Base-by-base conservation (phyloP, 1,284 basidiomycete genomes). In the Sparassis latifolia region DNA sequence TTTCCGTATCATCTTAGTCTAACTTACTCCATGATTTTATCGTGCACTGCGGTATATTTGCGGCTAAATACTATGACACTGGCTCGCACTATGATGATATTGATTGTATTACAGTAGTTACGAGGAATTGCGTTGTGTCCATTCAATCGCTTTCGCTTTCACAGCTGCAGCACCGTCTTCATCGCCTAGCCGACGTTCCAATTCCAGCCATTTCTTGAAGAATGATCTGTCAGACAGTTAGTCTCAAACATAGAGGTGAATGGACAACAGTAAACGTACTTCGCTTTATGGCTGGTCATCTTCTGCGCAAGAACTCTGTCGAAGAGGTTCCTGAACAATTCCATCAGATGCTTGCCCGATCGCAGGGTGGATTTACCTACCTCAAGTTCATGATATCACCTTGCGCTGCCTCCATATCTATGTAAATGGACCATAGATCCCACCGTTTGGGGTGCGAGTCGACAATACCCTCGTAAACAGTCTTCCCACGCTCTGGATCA, bases 121-220 rank as follows among this genome's bases (percentile, higher is more conserved):
- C 52, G 59, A 53, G 35, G 68, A 67, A 49, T 74, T 74, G 61
- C 69, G 76, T 64, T 81, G 84, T 58, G 86, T 89, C 92, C 92
- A 97, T 66, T 89, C 89, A 51, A 92, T 74, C 4, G 96, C 97
- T 65, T 87, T 89, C 55, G 82, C 75, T 72, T 98, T 94, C 38
- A 98, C 97, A 38, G 69, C 66, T 32, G 82, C 78, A 45, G 85
- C 86, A 29, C 95, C 94, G 44, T 86, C 82, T 52, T 88, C 88
- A 61, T 97, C 91, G 1, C 97, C 97, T 50, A 94, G 72, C 56
- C 83, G 79, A 60, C 83, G 82, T 69, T 99, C 97, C 43, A 97
- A 71, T 52, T 86, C 85, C 39, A 99, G 76, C 92, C 96, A 98
- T 69, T 98, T 98, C 70, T 99, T 99, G 80, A 98, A 97, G 67